phyloP scores from a whole-genome alignment of 2,329 filamentous ascomycete genomes.

The Aspergillus ochraceus region DNA sequence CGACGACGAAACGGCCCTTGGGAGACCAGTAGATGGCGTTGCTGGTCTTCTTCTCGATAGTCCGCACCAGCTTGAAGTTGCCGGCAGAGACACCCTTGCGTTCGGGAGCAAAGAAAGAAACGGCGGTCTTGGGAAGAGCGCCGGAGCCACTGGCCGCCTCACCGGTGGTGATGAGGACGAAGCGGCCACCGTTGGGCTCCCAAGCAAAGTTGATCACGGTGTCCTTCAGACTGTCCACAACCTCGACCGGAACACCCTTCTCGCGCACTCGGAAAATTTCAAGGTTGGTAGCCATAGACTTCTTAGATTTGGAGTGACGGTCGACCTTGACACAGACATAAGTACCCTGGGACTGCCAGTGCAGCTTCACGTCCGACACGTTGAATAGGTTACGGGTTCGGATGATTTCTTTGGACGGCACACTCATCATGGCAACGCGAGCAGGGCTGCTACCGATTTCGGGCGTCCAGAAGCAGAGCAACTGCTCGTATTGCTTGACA shows the following conservation, averaged over 20 bases:
- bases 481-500: slow-evolving; percentile 88
- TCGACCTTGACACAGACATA: slow-evolving; percentile 99
- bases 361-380: slow-evolving; percentile 93
- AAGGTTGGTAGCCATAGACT: slow-evolving; percentile 92
- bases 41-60: slow-evolving; percentile 98
- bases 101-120: slow-evolving; percentile 95
- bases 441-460: slow-evolving; percentile 97
- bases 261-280: slow-evolving; percentile 98
- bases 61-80: slow-evolving; percentile 95
- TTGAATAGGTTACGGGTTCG: slow-evolving; percentile 97
- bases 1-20: slow-evolving; percentile 88
- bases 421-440: slow-evolving; percentile 93
- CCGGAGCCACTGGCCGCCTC: slow-evolving; percentile 77
- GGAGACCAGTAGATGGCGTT: slow-evolving; percentile 99
- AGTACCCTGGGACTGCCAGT: slow-evolving; percentile 94
- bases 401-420: slow-evolving; percentile 91
- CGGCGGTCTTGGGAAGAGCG: slow-evolving; percentile 88
- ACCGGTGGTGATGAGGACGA: slow-evolving; percentile 92
- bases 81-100: slow-evolving; percentile 83
- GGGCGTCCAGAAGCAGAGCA: slow-evolving; percentile 98
- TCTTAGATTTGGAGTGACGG: slow-evolving; percentile 98
- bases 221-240: slow-evolving; percentile 96
- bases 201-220: slow-evolving; percentile 99
- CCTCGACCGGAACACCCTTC: slow-evolving; percentile 97
- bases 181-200: slow-evolving; percentile 97